Percentiles rank a stretch among this genome's conserved stretches.
Conservation (phyloP, 2,329 filamentous ascomycete genomes). For the Coleophoma eucalyptorum region DNA sequence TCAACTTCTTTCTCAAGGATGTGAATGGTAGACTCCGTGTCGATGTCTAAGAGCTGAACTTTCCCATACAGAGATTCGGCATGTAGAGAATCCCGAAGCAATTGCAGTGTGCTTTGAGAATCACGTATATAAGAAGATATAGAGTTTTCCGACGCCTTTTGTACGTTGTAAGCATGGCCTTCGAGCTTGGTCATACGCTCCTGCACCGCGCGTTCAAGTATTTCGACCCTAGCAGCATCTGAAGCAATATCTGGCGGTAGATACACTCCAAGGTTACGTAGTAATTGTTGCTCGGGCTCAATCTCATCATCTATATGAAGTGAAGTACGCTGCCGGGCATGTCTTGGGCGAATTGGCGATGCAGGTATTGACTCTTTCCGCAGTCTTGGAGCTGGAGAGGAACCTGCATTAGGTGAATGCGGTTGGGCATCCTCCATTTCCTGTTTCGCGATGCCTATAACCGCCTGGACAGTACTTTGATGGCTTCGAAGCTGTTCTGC, state of each 20-base stretch:
- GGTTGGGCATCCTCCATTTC: constrained; percentile 31
- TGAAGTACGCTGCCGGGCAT: constrained; percentile 20
- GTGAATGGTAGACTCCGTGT: constrained; percentile 46
- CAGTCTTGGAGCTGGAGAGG: constrained; percentile 9
- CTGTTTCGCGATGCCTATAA: constrained; percentile 38
- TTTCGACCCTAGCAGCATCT: constrained; percentile 16
- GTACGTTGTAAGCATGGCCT: constrained; percentile 40
- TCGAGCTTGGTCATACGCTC: constrained; percentile 39
- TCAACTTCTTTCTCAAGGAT: constrained; percentile 31
- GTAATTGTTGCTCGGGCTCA: constrained; percentile 35
- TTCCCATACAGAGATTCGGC: constrained; percentile 46
- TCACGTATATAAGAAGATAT: constrained; percentile 42
- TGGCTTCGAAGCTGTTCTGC: constrained; percentile 43
- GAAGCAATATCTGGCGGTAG: constrained; percentile 30
- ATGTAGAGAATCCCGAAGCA: constrained; percentile 47
- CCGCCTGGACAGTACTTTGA: constrained; percentile 31
- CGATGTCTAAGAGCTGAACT: constrained; percentile 48
- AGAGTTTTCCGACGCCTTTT: constrained; percentile 45
- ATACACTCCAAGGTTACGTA: constrained; percentile 42
- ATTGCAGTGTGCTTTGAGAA: constrained; percentile 41
- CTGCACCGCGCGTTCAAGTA: constrained; percentile 22
- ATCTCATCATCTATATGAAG: constrained; percentile 34
- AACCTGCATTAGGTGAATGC: not conserved
- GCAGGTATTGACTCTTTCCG: constrained; percentile 12
- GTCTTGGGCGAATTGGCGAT: constrained; percentile 22